A percentile compares a stretch with the other conserved stretches of the same genome.
These are phyloP conservation scores for Thermothielavioides terrestris DNA, from an alignment of 495 filamentous ascomycete species.

Conservation along the genomic window DNA sequence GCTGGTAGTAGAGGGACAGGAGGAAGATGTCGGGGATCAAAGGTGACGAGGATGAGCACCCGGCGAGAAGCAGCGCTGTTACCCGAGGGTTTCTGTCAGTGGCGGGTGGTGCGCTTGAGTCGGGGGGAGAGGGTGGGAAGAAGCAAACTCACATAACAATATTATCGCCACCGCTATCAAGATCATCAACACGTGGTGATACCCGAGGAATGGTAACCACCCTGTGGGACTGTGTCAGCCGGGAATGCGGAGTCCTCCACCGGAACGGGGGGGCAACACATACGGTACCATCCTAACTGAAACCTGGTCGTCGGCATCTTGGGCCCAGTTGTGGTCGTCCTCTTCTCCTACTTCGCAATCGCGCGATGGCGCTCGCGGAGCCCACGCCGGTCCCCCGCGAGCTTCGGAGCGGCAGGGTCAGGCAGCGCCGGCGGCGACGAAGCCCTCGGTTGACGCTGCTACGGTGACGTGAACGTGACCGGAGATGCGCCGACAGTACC, in stretches of 20 bases:
- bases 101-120: background rate
- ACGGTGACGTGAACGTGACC: background rate
- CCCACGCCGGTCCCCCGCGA: constrained; percentile 37
- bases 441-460: background rate
- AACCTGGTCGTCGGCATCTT: constrained; percentile 28
- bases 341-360: background rate
- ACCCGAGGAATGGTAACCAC: constrained; percentile 89
- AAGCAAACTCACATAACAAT: constrained; percentile 66
- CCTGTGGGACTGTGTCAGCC: constrained; percentile 42
- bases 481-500: background rate
- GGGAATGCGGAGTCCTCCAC: background rate
- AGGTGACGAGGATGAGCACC: constrained; percentile 69
- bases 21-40: constrained; percentile 73
- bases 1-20: constrained; percentile 64
- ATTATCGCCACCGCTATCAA: constrained; percentile 91
- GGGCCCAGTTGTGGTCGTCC: background rate
- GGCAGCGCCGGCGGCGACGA: constrained; percentile 2
- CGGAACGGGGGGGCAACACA: constrained; percentile 6
- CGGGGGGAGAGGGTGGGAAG: background rate
- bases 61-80: constrained; percentile 70
- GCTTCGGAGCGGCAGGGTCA: constrained; percentile 14
- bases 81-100: background rate
- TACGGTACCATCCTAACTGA: constrained; percentile 41
- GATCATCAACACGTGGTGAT: constrained; percentile 98
- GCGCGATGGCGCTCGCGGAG: constrained; percentile 10